phyloP scores from a whole-genome alignment of 495 filamentous ascomycete species.

The Collariella sp. region DNA sequence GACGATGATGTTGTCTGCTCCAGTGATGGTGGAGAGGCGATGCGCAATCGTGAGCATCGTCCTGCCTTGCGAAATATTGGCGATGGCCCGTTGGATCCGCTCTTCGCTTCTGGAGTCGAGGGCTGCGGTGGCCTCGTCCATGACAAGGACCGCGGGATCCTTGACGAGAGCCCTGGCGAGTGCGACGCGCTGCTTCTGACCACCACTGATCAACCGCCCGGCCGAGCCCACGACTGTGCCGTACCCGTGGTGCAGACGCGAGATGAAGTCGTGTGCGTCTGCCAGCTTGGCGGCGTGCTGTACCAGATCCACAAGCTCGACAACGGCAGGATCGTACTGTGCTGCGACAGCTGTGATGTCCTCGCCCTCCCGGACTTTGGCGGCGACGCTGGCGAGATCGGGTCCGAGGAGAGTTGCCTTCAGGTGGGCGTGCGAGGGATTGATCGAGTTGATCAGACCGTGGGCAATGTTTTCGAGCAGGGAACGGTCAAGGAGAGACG shows the following conservation, averaged over 20 bases:
- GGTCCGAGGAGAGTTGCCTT: constrained; percentile 15
- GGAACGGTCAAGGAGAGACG: constrained; percentile 54
- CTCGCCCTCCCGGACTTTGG: constrained; percentile 5
- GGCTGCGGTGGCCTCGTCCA: constrained; percentile 89
- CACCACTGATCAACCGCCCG: constrained; percentile 44
- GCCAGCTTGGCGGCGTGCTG: constrained; percentile 30
- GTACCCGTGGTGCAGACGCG: constrained; percentile 33
- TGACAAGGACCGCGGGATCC: constrained; percentile 75
- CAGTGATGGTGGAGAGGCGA: constrained; percentile 80
- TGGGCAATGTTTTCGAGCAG: constrained; percentile 62
- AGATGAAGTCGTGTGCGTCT: constrained; percentile 34
- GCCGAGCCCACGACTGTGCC: constrained; percentile 42
- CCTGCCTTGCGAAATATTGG: constrained; percentile 67
- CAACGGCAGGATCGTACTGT: constrained; percentile 17
- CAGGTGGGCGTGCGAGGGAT: constrained; percentile 31
- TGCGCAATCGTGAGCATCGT: constrained; percentile 94
- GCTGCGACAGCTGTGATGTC: constrained; percentile 19
- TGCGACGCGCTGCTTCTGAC: constrained; percentile 56
- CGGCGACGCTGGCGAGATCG: constrained; percentile 7
- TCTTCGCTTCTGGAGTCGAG: constrained; percentile 90
- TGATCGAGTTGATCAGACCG: constrained; percentile 51
- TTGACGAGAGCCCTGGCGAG: constrained; percentile 76
- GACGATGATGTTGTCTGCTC: constrained; percentile 86
- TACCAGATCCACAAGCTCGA: constrained; percentile 26
- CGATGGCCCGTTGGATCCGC: constrained; percentile 84